Percentiles rank a stretch among this genome's conserved stretches.
These are phyloP conservation scores for Xylariaceae sp. DNA, from an alignment of 2,329 filamentous ascomycete species.

Conservation along the genomic window DNA sequence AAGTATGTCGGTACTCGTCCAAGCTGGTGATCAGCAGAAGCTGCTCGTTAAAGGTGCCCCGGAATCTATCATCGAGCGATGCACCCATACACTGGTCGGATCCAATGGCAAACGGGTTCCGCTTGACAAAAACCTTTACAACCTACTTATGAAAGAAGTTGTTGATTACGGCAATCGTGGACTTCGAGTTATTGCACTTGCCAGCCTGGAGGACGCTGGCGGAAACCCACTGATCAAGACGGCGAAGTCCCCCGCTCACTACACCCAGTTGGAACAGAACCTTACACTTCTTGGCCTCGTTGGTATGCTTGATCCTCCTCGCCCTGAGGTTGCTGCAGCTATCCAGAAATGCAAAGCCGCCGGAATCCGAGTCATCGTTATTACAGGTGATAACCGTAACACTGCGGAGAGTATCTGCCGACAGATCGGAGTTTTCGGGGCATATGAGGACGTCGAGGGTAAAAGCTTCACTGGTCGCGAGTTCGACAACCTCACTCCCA, in stretches of 20 bases:
- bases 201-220: conserved; percentile 72
- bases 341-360: conserved; percentile 87
- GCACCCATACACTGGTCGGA: conserved; percentile 76
- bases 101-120: conserved; percentile 71
- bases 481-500: conserved; percentile 78
- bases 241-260: conserved; percentile 80
- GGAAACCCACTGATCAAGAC: conserved; percentile 65
- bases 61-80: conserved; percentile 89
- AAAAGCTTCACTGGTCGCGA: conserved; percentile 96
- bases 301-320: conserved; percentile 94
- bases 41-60: conserved; percentile 95
- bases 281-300: conserved; percentile 93
- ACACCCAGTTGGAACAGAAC: conserved; percentile 82
- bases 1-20: conserved; percentile 96
- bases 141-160: conserved; percentile 73
- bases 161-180: conserved; percentile 88
- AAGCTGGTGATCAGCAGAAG: conserved; percentile 65
- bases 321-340: conserved; percentile 81
- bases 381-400: conserved; percentile 96
- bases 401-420: conserved; percentile 97
- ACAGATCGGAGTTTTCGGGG: conserved; percentile 88
- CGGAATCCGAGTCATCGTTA: conserved; percentile 94
- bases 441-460: conserved; percentile 74
- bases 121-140: conserved; percentile 64
- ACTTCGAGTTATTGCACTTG: conserved; percentile 90